A percentile compares a stretch with the other conserved stretches of the same genome.
phyloP scores from a whole-genome alignment of 2,329 filamentous ascomycete genomes.

The Immersiporthe knoxdaviesiana region DNA sequence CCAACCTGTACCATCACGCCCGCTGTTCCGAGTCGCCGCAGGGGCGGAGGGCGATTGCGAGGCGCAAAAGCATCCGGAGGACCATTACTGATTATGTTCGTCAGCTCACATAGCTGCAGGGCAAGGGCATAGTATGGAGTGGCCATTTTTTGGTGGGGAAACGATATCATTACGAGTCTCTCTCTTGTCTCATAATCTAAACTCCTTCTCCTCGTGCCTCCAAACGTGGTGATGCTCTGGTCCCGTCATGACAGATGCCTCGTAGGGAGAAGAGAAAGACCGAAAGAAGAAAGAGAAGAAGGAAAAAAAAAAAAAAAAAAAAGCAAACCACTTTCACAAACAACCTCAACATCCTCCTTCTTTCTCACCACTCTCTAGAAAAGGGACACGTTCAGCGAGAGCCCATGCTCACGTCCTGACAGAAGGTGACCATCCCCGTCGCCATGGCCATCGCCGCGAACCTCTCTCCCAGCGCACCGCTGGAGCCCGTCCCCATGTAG shows the following conservation, averaged over 20 bases:
- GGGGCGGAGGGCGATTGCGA: conserved; percentile 18
- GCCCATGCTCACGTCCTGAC: conserved; percentile 37
- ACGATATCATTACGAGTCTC: conserved; percentile 9
- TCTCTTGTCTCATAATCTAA: not conserved
- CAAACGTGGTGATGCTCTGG: not conserved
- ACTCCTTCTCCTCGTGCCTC: not conserved
- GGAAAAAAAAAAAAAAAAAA: too few relatives aligned
- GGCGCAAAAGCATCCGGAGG: conserved; percentile 24
- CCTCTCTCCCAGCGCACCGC: conserved; percentile 45
- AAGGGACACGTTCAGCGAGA: not conserved
- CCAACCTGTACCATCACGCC: conserved; percentile 15
- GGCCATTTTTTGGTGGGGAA: not conserved
- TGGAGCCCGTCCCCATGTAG: conserved; percentile 45
- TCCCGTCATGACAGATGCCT: not conserved
- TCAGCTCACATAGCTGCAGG: conserved; percentile 1
- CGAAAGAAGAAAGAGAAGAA: not conserved
- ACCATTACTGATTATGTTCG: conserved; percentile 23
- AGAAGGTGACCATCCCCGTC: conserved; percentile 41
- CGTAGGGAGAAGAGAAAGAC: not conserved
- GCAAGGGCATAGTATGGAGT: not conserved
- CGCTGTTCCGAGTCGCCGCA: conserved; percentile 19
- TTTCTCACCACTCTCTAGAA: too few relatives aligned
- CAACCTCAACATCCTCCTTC: too few relatives aligned
- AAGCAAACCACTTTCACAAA: too few relatives aligned
- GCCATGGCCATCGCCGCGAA: conserved; percentile 49